A percentile compares a stretch with the other conserved stretches of the same genome.
phyloP scores from a whole-genome alignment of 306 rosid species.

The Acacia melanoxylon region DNA sequence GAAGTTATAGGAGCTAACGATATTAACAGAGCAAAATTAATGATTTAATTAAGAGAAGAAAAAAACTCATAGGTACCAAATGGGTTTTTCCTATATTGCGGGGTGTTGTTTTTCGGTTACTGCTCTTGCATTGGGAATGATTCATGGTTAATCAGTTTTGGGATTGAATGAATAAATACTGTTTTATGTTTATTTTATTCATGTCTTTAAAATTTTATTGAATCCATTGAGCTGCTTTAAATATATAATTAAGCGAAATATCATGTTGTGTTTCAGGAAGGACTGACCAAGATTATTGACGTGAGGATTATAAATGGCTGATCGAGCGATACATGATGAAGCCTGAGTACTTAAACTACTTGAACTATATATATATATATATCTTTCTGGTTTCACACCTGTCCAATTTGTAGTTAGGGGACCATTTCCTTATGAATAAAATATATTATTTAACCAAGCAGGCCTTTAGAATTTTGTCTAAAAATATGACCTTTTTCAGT shows the following conservation, averaged over 20 bases:
- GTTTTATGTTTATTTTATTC: not conserved
- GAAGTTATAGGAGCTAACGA: no score
- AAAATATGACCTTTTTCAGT: no score
- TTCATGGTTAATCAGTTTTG: not conserved
- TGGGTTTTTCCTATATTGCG: no score
- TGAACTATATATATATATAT: not conserved
- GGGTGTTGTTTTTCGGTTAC: not conserved
- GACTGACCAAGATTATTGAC: conserved; percentile 5
- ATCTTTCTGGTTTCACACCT: no score
- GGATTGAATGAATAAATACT: not conserved
- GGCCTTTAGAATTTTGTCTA: no score
- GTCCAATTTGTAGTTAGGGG: not conserved
- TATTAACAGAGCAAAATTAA: no score
- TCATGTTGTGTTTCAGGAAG: not conserved
- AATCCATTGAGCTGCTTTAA: not conserved
- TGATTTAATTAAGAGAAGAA: no score
- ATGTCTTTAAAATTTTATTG: not conserved
- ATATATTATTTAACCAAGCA: no score
- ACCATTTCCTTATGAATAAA: not conserved
- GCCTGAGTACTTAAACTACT: not conserved
- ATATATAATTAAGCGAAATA: not conserved
- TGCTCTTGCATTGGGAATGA: not conserved
- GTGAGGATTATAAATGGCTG: not conserved
- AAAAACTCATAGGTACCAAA: no score
- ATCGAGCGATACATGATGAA: not conserved